Evolutionary conservation across 768 basidiomycete genomes (phyloP), one percentile per base, ranked within the genome.

Genomic region (Gymnopilus dilepis): DNA sequence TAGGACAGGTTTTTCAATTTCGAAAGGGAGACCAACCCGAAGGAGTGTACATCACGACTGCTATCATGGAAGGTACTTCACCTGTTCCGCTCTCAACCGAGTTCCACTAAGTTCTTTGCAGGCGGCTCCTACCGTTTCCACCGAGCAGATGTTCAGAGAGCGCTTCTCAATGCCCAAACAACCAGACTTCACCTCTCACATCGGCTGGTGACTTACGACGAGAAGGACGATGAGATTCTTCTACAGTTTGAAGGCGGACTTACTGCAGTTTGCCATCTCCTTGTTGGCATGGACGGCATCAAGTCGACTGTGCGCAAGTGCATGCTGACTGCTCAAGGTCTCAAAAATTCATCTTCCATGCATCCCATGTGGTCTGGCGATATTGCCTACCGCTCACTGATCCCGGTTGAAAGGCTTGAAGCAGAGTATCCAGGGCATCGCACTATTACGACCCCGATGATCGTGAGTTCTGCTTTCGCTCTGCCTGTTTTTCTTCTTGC

Each of bases 231-330:
- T 2, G 67, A 69, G 30, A 72, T 78, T 8, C 57, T 43, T 0
- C 58, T 83, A 4, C 59, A 68, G 9, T 83, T 83, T 54, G 58
- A 69, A 0, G 76, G 82, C 19, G 79, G 76, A 8, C 70, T 72
- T 11, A 70, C 64, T 1, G 70, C 72, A 3, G 64, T 63, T 0
- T 78, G 78, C 33, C 80, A 83, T 58, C 53, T 83, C 8, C 69
- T 84, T 30, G 62, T 82, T 8, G 81, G 78, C 1, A 72, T 77
- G 6, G 82, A 83, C 58, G 82, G 82, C 1, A 70, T 82, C 56
- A 76, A 69, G 24, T 82, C 81, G 0, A 68, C 65, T 22, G 68
- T 74, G 6, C 64, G 69, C 6, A 65, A 51, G 22, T 19, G 28
- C 9, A 63, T 73, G 53, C 26, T 72, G 8, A 33, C 45, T 17